phyloP scores from a whole-genome alignment of 2,329 filamentous ascomycete genomes.

The Pyrenochaeta sp. region DNA sequence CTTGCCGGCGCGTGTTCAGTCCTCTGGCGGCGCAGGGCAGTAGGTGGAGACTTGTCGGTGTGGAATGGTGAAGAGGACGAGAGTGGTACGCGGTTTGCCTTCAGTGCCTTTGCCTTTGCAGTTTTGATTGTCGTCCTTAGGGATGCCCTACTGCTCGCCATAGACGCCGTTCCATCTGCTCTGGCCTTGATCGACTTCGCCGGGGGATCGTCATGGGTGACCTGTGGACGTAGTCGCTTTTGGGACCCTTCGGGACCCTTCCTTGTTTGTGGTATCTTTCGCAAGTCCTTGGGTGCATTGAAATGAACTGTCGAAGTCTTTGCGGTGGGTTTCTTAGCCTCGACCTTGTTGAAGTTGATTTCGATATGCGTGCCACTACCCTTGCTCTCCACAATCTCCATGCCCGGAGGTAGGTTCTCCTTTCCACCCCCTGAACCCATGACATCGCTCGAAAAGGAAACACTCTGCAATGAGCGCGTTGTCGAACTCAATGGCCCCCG shows the following conservation, averaged over 20 bases:
- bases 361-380: slow-evolving; percentile 37
- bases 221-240: slow-evolving; percentile 45
- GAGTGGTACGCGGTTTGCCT: slow-evolving; percentile 26
- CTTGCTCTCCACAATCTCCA: slow-evolving; percentile 38
- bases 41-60: slow-evolving; percentile 47
- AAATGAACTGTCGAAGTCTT: slow-evolving; percentile 43
- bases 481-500: slow-evolving; percentile 60
- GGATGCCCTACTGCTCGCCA: slow-evolving; percentile 32
- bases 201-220: slow-evolving; percentile 42
- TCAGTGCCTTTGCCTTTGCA: slow-evolving; percentile 33
- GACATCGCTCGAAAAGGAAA: slow-evolving; percentile 55
- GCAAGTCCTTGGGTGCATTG: slow-evolving; percentile 29
- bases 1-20: slow-evolving; percentile 37
- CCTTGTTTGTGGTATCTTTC: slow-evolving; percentile 27
- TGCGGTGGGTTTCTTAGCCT: slow-evolving; percentile 29
- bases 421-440: slow-evolving; percentile 66
- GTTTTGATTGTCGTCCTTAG: slow-evolving; percentile 37
- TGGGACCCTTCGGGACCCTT: slow-evolving; percentile 38
- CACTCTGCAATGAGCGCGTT: slow-evolving; percentile 50
- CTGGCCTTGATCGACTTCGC: slow-evolving; percentile 46
- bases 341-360: slow-evolving; percentile 42
- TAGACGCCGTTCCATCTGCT: slow-evolving; percentile 39
- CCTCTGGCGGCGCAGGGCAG: slow-evolving; percentile 39
- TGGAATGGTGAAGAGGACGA: slow-evolving; percentile 49
- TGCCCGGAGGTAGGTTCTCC: slow-evolving; percentile 68